These are phyloP conservation scores for Thalassia testudinum DNA, from an alignment of 116 monocot genomes.

Conservation along the genomic window DNA sequence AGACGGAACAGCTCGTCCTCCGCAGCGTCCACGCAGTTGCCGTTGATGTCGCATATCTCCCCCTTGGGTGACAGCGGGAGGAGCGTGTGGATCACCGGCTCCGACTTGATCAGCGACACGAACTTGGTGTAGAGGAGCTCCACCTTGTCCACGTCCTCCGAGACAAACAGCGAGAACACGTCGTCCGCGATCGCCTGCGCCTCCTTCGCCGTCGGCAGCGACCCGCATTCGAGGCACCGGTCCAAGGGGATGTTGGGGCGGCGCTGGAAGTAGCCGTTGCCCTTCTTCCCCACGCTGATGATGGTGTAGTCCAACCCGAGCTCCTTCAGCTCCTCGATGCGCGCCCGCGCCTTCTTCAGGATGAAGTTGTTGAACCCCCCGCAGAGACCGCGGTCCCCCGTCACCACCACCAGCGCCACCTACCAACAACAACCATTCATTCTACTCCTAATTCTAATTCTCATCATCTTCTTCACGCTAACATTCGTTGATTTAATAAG, in stretches of 20 bases:
- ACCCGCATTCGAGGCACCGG: conserved; percentile 42
- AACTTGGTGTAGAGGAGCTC: too few relatives aligned
- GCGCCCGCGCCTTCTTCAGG: conserved; percentile 62
- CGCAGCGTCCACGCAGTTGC: too few relatives aligned
- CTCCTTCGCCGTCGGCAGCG: conserved; percentile 65
- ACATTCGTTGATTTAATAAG: too few relatives aligned
- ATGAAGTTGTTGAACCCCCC: conserved; percentile 74
- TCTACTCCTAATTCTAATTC: too few relatives aligned
- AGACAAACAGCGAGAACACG: too few relatives aligned
- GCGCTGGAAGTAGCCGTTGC: conserved; percentile 55
- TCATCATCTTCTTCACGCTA: too few relatives aligned
- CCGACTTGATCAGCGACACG: conserved; percentile 75
- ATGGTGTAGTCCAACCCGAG: conserved; percentile 50
- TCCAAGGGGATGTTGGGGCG: conserved; percentile 79
- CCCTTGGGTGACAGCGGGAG: too few relatives aligned
- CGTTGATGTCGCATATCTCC: too few relatives aligned
- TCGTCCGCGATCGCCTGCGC: conserved; percentile 91
- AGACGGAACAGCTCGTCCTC: too few relatives aligned
- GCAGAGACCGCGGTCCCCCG: conserved; percentile 85
- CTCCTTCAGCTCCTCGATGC: conserved; percentile 40
- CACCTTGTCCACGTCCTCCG: too few relatives aligned
- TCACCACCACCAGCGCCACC: conserved; percentile 81
- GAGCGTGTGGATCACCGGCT: conserved; percentile 89
- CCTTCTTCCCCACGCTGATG: conserved; percentile 75
- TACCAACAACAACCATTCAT: too few relatives aligned